These are phyloP conservation scores for Basidiobolus meristosporus DNA, from an alignment of 371 early-diverging fungal species.

Conservation along the genomic window DNA sequence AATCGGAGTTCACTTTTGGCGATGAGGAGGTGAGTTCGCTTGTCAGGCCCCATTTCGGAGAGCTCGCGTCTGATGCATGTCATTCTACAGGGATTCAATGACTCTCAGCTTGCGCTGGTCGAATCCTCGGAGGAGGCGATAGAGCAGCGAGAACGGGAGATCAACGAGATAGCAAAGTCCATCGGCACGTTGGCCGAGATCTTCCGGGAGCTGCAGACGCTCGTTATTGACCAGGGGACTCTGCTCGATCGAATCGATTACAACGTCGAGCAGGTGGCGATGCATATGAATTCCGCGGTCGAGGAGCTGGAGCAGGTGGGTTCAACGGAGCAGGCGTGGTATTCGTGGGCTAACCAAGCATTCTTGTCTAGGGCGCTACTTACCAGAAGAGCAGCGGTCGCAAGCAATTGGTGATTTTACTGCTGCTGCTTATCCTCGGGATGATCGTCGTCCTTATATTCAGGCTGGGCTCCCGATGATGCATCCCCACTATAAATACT, in stretches of 20 bases:
- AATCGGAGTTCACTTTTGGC: background rate
- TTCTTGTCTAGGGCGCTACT: slow-evolving; percentile 18
- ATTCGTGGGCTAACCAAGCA: background rate
- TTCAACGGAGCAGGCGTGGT: background rate
- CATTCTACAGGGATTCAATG: slow-evolving; percentile 62
- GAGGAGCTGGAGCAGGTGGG: slow-evolving; percentile 64
- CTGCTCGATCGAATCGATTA: slow-evolving; percentile 93
- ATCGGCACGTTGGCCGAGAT: slow-evolving; percentile 79
- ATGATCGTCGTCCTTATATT: slow-evolving; percentile 39
- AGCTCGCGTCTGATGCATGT: too few relatives aligned
- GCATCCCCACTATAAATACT: too few relatives aligned
- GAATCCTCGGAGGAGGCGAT: slow-evolving; percentile 50
- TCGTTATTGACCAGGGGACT: slow-evolving; percentile 95
- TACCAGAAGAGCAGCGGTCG: slow-evolving; percentile 45
- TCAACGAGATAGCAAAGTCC: slow-evolving; percentile 82
- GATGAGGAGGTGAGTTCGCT: background rate
- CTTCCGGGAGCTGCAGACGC: slow-evolving; percentile 76
- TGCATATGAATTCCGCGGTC: slow-evolving; percentile 65
- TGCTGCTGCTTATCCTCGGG: slow-evolving; percentile 31
- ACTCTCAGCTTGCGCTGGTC: slow-evolving; percentile 57
- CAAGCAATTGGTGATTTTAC: slow-evolving; percentile 34
- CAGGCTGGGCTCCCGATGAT: slow-evolving; percentile 21
- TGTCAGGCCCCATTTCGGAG: too few relatives aligned
- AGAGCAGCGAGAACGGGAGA: slow-evolving; percentile 71
- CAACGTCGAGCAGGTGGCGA: slow-evolving; percentile 73